These are phyloP conservation scores for Penicillium longicatenatum DNA, from an alignment of 495 filamentous ascomycete species.

Conservation along the genomic window DNA sequence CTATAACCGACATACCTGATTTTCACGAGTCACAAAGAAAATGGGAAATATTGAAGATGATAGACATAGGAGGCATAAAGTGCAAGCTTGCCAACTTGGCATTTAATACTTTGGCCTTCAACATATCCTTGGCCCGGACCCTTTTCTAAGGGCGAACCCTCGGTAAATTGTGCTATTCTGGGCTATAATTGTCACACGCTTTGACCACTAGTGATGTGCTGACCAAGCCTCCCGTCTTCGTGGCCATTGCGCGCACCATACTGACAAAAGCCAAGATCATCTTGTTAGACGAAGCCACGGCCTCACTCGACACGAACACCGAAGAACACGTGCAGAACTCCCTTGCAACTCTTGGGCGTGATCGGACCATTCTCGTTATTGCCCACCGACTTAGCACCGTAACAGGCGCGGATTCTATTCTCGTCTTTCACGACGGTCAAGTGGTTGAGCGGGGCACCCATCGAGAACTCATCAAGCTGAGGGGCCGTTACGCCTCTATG, in stretches of 20 bases:
- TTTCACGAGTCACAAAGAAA: too few species aligned
- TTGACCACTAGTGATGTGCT: too few species aligned
- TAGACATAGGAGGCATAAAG: too few species aligned
- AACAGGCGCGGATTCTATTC: conserved; percentile 88
- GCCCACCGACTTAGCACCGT: conserved; percentile 93
- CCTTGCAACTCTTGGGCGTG: conserved; percentile 73
- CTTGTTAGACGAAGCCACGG: conserved; percentile 94
- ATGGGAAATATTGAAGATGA: too few species aligned
- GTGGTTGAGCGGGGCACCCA: conserved; percentile 88
- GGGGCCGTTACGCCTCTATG: conserved; percentile 86
- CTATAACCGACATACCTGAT: too few species aligned
- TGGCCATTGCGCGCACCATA: conserved; percentile 95
- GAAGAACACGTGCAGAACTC: conserved; percentile 94
- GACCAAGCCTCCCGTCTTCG: too few species aligned
- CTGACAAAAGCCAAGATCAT: conserved; percentile 95
- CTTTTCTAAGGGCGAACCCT: too few species aligned
- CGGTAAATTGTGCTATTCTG: too few species aligned
- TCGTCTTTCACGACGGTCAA: conserved; percentile 81
- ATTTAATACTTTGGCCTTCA: too few species aligned
- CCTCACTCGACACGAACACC: conserved; percentile 91
- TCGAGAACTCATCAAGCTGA: conserved; percentile 72
- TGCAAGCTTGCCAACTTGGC: too few species aligned
- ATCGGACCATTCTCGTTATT: conserved; percentile 83
- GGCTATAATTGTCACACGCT: too few species aligned
- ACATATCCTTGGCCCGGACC: too few species aligned